A percentile compares a stretch with the other conserved stretches of the same genome.
These are phyloP conservation scores for Bothriochloa decipiens DNA, from an alignment of 176 grass and related monocot genomes.

Conservation along the genomic window DNA sequence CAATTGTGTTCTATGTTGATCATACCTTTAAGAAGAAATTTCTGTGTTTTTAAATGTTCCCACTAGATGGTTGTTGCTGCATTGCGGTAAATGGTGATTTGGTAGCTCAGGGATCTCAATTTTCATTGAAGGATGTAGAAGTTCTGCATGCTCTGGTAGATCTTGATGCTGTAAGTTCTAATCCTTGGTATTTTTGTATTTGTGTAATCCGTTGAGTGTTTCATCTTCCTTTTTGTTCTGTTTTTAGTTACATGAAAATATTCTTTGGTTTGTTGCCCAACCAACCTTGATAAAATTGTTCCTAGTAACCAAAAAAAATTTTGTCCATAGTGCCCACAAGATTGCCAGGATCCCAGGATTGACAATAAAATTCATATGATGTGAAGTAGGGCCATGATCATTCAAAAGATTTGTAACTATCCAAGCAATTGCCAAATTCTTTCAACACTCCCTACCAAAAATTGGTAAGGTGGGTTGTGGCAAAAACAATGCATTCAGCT, in stretches of 20 bases:
- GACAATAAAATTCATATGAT: background rate
- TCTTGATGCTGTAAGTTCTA: conserved; percentile 81
- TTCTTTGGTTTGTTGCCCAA: background rate
- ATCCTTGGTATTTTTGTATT: conserved; percentile 12
- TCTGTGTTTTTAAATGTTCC: conserved; percentile 5
- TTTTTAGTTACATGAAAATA: background rate
- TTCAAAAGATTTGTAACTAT: background rate
- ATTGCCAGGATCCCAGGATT: background rate
- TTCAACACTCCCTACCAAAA: background rate
- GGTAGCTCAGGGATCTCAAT: conserved; percentile 91
- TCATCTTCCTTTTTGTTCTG: background rate
- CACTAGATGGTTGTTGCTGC: conserved; percentile 89
- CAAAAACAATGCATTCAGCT: background rate
- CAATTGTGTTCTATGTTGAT: conserved; percentile 9
- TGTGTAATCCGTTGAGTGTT: background rate
- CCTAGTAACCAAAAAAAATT: background rate
- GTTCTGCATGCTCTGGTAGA: conserved; percentile 85
- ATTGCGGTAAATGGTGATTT: conserved; percentile 91
- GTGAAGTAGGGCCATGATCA: background rate
- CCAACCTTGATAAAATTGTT: background rate
- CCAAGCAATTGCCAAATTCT: background rate
- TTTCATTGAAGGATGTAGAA: conserved; percentile 97
- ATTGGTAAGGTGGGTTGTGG: background rate
- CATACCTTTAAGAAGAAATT: background rate
- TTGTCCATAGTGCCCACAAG: background rate